phyloP scores from a whole-genome alignment of 2,329 filamentous ascomycete species.

The Aspergillus aculeatinus region DNA sequence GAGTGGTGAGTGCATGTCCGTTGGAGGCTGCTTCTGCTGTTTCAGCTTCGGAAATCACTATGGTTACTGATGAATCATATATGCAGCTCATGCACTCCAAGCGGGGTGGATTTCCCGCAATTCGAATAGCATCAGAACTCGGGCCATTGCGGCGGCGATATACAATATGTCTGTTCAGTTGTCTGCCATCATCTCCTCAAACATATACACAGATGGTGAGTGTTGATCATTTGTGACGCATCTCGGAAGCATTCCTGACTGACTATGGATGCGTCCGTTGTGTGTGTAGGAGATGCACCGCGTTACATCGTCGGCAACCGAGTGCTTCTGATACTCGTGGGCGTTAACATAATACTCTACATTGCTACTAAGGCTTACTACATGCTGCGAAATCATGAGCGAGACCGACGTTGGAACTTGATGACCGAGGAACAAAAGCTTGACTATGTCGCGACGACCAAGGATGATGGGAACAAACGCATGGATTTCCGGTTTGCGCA shows the following conservation, averaged over 20 bases:
- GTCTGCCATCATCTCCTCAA: slow-evolving; percentile 35
- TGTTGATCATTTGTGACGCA: neutral
- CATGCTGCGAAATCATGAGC: slow-evolving; percentile 27
- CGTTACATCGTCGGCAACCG: slow-evolving; percentile 56
- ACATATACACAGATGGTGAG: slow-evolving; percentile 36
- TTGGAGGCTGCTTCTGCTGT: neutral
- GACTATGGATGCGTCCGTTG: slow-evolving; percentile 30
- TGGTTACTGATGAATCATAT: neutral
- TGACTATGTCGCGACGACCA: slow-evolving; percentile 32
- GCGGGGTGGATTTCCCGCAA: slow-evolving; percentile 43
- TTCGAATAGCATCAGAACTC: slow-evolving; percentile 39
- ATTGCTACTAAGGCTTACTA: slow-evolving; percentile 39
- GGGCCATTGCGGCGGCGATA: slow-evolving; percentile 38
- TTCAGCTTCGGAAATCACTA: neutral
- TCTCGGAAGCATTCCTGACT: neutral
- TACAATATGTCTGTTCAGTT: slow-evolving; percentile 45
- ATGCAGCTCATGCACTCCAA: slow-evolving; percentile 54
- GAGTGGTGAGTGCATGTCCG: slow-evolving; percentile 35
- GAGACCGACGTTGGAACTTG: slow-evolving; percentile 31
- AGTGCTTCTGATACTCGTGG: slow-evolving; percentile 50
- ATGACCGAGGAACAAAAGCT: slow-evolving; percentile 31
- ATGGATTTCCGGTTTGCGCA: slow-evolving; percentile 39
- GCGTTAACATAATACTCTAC: slow-evolving; percentile 44
- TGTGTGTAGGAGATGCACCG: slow-evolving; percentile 52
- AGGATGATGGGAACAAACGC: slow-evolving; percentile 35